Conservation (phyloP, 768 basidiomycete genomes). For the Clavaria fumosa region DNA sequence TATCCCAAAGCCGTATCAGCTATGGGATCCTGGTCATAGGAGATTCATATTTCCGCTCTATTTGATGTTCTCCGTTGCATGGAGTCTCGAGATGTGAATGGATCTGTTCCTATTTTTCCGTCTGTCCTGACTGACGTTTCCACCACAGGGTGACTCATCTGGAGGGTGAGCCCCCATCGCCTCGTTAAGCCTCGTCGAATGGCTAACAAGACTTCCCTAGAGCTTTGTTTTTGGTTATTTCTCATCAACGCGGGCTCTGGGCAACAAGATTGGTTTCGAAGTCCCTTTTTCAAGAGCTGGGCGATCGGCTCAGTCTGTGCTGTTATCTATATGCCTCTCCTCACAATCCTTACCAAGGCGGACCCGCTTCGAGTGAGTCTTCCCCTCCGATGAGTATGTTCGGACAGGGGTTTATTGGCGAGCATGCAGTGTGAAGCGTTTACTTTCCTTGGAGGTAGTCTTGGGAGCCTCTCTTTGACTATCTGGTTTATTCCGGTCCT, state of each 20-base stretch:
- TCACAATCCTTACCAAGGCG: slow-evolving; percentile 45
- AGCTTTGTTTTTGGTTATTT: slow-evolving; percentile 82
- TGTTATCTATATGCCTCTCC: slow-evolving; percentile 50
- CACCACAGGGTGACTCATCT: slow-evolving; percentile 68
- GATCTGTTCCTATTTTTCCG: background rate
- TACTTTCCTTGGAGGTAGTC: slow-evolving; percentile 51
- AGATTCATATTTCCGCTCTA: slow-evolving; percentile 48
- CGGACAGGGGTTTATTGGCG: slow-evolving; percentile 4
- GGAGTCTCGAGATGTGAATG: slow-evolving; percentile 63
- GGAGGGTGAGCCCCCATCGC: no score
- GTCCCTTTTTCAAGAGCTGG: slow-evolving; percentile 64
- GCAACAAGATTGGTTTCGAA: slow-evolving; percentile 66
- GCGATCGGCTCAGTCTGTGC: slow-evolving; percentile 44
- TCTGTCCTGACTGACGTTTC: no score
- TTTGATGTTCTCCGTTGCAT: slow-evolving; percentile 46
- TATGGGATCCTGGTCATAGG: slow-evolving; percentile 35
- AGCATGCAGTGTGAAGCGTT: slow-evolving; percentile 47
- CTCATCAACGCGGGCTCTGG: slow-evolving; percentile 47
- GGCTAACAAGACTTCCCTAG: no score
- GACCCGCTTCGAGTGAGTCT: slow-evolving; percentile 39
- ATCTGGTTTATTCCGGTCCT: slow-evolving; percentile 61
- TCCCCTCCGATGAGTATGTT: slow-evolving; percentile 8
- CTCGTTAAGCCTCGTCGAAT: no score
- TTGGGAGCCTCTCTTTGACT: slow-evolving; percentile 56
- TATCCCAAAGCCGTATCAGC: slow-evolving; percentile 42